These are phyloP conservation scores for Przewalskia tangutica DNA, from an alignment of 257 asterid species.

Conservation along the genomic window DNA sequence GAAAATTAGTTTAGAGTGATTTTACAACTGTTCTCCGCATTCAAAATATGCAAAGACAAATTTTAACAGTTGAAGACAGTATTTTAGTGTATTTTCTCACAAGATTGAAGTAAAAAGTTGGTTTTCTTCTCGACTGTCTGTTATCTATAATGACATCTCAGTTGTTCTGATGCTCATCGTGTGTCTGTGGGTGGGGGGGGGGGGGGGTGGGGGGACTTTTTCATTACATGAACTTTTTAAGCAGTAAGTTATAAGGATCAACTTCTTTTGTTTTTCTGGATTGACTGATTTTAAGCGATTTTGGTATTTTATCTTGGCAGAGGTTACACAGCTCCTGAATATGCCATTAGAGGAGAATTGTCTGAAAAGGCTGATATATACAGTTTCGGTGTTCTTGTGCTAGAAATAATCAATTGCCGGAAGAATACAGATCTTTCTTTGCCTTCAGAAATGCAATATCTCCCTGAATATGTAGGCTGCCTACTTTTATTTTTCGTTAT, in stretches of 20 bases:
- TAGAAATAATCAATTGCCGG: conserved; percentile 62
- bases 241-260: background rate
- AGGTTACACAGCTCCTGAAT: conserved; percentile 81
- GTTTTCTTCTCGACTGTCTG: background rate
- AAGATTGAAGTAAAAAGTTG: background rate
- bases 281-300: background rate
- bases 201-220: no score
- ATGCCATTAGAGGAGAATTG: conserved; percentile 66
- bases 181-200: no score
- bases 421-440: conserved; percentile 53
- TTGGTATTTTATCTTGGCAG: conserved; percentile 15
- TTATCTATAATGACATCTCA: background rate
- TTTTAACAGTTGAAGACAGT: no score
- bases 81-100: no score
- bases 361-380: conserved; percentile 71
- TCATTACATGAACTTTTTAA: background rate
- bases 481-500: background rate
- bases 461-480: conserved; percentile 57
- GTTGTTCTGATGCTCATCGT: background rate
- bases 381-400: conserved; percentile 65
- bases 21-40: no score
- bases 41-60: no score
- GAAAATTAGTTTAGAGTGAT: no score
- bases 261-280: background rate
- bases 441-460: conserved; percentile 70